These are phyloP conservation scores for Plasmodium sp. DNA, from an alignment of 169 alveolate species.

Conservation along the genomic window DNA sequence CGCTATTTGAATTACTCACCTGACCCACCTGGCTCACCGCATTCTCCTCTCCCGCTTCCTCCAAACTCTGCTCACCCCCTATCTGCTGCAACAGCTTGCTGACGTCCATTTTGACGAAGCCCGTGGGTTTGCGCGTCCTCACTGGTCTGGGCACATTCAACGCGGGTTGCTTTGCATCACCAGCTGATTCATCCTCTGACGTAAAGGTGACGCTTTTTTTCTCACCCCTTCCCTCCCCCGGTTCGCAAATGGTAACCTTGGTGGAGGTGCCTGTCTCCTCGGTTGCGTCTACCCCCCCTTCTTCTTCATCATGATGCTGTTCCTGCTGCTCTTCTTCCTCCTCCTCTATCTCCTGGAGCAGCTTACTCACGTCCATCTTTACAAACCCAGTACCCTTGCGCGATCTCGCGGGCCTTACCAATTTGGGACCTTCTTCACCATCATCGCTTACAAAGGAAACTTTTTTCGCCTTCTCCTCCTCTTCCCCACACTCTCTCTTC, in stretches of 20 bases:
- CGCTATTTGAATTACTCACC: background rate
- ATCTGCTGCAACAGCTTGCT: constrained; percentile 22
- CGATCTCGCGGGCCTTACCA: background rate
- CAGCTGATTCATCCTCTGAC: background rate
- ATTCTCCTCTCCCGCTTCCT: background rate
- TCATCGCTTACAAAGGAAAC: constrained; percentile 4
- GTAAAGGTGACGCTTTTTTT: constrained; percentile 8
- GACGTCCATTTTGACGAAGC: constrained; percentile 47
- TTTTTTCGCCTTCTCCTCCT: background rate
- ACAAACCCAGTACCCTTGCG: constrained; percentile 57
- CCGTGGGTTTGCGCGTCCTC: constrained; percentile 36
- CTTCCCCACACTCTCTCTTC: background rate
- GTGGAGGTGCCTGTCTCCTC: background rate
- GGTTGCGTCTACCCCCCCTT: background rate
- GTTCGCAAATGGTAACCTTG: background rate
- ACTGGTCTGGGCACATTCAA: constrained; percentile 15
- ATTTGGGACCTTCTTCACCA: background rate
- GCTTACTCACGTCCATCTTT: constrained; percentile 47
- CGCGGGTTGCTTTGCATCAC: background rate
- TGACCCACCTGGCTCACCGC: background rate
- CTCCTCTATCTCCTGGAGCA: constrained; percentile 27
- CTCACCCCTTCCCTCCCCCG: background rate
- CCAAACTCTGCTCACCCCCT: constrained; percentile 8
- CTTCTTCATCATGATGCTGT: background rate
- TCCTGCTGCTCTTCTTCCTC: constrained; percentile 19